These are phyloP conservation scores for Sphaceloma murrayae DNA, from an alignment of 2,329 filamentous ascomycete genomes.

Conservation along the genomic window DNA sequence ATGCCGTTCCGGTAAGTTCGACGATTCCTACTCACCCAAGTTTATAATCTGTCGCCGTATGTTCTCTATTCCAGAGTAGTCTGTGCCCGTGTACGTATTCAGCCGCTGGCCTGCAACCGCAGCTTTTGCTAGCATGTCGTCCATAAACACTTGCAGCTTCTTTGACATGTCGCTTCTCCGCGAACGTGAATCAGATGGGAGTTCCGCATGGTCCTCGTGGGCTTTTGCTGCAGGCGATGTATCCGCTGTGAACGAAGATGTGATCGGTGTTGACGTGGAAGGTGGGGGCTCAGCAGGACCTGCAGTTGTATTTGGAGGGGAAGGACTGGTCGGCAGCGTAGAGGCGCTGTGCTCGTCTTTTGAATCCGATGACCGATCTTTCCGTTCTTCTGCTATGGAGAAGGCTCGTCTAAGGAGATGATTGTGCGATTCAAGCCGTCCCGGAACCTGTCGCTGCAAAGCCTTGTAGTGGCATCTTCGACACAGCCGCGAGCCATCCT, in stretches of 20 bases:
- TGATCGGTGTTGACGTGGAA: neutral
- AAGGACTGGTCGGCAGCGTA: too few species aligned
- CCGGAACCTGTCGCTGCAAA: neutral
- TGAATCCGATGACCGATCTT: neutral
- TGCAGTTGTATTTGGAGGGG: neutral
- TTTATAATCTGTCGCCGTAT: constrained; percentile 68
- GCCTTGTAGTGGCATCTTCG: neutral
- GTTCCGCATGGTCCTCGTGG: constrained; percentile 31
- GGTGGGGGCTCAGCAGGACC: neutral
- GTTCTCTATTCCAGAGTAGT: constrained; percentile 78
- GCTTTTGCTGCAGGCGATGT: neutral
- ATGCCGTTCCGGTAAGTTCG: too few species aligned
- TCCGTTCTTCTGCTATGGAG: neutral
- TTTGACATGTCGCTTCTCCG: constrained; percentile 50
- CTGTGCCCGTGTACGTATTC: constrained; percentile 81
- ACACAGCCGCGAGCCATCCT: neutral
- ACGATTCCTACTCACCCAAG: too few species aligned
- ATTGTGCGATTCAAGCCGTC: too few species aligned
- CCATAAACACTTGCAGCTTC: constrained; percentile 66
- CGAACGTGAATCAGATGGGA: constrained; percentile 45
- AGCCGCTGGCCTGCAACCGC: constrained; percentile 78
- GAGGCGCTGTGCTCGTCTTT: too few species aligned
- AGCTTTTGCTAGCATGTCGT: constrained; percentile 75
- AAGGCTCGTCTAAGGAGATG: too few species aligned
- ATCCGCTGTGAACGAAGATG: neutral